Percentiles rank a stretch among this genome's conserved stretches.
phyloP scores from a whole-genome alignment of 495 filamentous ascomycete genomes.

The Penicillium ochrochloron region DNA sequence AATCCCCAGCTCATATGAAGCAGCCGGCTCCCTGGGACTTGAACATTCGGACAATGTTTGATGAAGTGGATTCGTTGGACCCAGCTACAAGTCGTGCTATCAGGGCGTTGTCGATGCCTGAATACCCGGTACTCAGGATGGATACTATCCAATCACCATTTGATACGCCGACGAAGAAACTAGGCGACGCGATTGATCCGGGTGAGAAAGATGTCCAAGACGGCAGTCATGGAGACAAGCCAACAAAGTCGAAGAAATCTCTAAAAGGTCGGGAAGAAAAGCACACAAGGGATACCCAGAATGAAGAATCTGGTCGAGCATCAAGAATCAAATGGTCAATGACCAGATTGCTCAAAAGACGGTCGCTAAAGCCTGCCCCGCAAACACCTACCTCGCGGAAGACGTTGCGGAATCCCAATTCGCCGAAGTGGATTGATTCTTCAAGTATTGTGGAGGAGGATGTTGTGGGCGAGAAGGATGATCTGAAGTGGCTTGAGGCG shows the following conservation, averaged over 20 bases:
- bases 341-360: slow-evolving; percentile 20
- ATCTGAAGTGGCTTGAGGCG: slow-evolving; percentile 28
- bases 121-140: slow-evolving; percentile 30
- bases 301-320: not conserved
- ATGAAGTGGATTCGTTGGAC: slow-evolving; percentile 20
- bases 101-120: slow-evolving; percentile 19
- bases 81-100: slow-evolving; percentile 10
- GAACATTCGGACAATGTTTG: slow-evolving; percentile 25
- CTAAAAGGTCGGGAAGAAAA: not conserved
- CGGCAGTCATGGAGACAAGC: not conserved
- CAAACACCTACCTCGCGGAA: slow-evolving; percentile 25
- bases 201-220: not conserved
- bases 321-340: slow-evolving; percentile 25
- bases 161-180: slow-evolving; percentile 17
- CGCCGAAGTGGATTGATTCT: slow-evolving; percentile 22
- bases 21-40: slow-evolving; percentile 17
- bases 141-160: slow-evolving; percentile 23
- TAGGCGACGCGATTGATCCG: slow-evolving; percentile 23
- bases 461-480: slow-evolving; percentile 17
- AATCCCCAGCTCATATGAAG: slow-evolving; percentile 19
- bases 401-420: slow-evolving; percentile 5
- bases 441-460: slow-evolving; percentile 22
- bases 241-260: not conserved
- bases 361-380: slow-evolving; percentile 20
- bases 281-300: not conserved